Conservation (phyloP, 1,284 basidiomycete genomes). For the Marasmius sp. region DNA sequence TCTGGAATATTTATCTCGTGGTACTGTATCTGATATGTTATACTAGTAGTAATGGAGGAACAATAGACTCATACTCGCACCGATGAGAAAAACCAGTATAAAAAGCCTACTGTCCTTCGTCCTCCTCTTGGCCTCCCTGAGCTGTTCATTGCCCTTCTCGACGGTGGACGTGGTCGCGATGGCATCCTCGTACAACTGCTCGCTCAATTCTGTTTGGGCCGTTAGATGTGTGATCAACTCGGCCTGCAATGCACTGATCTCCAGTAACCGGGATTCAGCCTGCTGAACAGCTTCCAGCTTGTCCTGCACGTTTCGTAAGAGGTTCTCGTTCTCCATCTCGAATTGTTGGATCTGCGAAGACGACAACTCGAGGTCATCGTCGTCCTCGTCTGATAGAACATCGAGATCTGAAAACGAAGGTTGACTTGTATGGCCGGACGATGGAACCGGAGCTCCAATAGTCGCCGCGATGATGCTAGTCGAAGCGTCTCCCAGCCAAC, state of each 20-base stretch:
- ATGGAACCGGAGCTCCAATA: constrained; percentile 45
- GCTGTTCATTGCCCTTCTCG: constrained; percentile 83
- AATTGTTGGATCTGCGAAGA: constrained; percentile 89
- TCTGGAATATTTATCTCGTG: too few relatives aligned
- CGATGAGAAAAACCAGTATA: constrained; percentile 83
- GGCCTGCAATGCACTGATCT: constrained; percentile 88
- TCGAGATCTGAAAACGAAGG: constrained; percentile 22
- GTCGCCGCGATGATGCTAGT: constrained; percentile 63
- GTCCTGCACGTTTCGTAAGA: constrained; percentile 79
- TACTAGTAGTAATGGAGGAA: constrained; percentile 83
- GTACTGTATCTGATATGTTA: not conserved
- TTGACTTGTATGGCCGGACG: constrained; percentile 26
- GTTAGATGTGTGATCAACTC: constrained; percentile 86
- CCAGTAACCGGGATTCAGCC: constrained; percentile 84
- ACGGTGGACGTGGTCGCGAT: constrained; percentile 81
- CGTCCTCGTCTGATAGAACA: constrained; percentile 50
- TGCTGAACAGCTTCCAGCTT: constrained; percentile 84
- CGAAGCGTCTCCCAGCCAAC: constrained; percentile 68
- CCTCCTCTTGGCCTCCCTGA: constrained; percentile 79
- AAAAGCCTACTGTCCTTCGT: constrained; percentile 83
- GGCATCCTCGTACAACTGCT: constrained; percentile 87
- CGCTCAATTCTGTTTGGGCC: constrained; percentile 86
- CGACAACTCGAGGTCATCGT: constrained; percentile 75
- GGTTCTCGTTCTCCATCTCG: constrained; percentile 84
- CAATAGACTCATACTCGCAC: constrained; percentile 81